Evolutionary conservation across 2,329 filamentous ascomycete genomes (phyloP).

Genomic region (Colletotrichum paranaense): DNA sequence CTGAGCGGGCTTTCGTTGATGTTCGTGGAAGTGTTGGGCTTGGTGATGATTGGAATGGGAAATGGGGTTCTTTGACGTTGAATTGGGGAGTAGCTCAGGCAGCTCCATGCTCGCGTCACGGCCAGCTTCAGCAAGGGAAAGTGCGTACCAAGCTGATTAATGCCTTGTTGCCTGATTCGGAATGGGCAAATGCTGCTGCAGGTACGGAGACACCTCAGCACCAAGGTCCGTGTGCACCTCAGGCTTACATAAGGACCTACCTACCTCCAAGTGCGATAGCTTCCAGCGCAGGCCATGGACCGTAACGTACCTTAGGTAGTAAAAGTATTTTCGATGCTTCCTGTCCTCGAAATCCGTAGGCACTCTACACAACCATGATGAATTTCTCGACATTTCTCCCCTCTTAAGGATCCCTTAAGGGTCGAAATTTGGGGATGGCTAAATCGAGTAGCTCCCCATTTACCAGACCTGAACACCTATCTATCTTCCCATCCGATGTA

Average conservation of each 20-base stretch:
- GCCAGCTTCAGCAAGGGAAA: constrained; percentile 38
- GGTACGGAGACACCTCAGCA: constrained; percentile 16
- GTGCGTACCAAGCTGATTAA: constrained; percentile 35
- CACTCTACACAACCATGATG: background rate
- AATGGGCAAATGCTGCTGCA: constrained; percentile 19
- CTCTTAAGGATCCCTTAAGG: too few species aligned
- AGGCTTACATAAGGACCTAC: background rate
- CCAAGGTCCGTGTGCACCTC: background rate
- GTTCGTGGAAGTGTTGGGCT: constrained; percentile 1
- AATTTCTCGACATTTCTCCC: background rate
- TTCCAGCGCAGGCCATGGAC: too few species aligned
- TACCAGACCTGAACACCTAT: background rate
- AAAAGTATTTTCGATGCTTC: background rate
- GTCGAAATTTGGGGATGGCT: too few species aligned
- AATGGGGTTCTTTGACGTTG: constrained; percentile 38
- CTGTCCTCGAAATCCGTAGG: background rate
- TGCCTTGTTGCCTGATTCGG: constrained; percentile 36
- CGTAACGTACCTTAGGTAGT: too few species aligned
- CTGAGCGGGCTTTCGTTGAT: constrained; percentile 20
- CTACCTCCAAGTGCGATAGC: background rate
- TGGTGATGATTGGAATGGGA: constrained; percentile 33
- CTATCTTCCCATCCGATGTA: background rate
- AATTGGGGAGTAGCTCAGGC: constrained; percentile 48
- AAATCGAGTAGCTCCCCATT: background rate
- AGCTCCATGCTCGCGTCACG: constrained; percentile 57